A percentile compares a stretch with the other conserved stretches of the same genome.
Conservation (phyloP, 2,329 filamentous ascomycete species). For the Aspergillus puulaauensis region DNA sequence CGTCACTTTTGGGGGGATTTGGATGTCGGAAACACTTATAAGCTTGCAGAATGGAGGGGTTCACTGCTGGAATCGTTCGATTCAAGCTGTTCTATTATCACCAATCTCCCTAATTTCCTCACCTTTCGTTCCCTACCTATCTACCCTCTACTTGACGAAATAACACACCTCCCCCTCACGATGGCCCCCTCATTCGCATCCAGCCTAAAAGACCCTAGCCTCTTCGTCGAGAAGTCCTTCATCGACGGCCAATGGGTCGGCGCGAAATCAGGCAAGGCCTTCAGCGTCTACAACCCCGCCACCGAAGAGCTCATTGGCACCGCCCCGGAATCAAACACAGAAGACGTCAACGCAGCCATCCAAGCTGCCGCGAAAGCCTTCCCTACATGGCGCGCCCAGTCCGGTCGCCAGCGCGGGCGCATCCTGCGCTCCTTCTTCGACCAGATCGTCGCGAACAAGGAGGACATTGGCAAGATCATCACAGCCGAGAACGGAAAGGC, state of each 20-base stretch:
- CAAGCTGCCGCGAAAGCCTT: constrained; percentile 70
- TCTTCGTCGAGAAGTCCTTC: constrained; percentile 4
- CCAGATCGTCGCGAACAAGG: constrained; percentile 60
- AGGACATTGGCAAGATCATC: constrained; percentile 43
- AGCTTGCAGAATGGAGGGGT: not conserved
- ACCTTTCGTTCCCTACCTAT: not conserved
- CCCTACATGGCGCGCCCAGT: constrained; percentile 56
- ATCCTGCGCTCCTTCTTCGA: constrained; percentile 64
- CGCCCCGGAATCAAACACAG: constrained; percentile 71
- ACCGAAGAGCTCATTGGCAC: constrained; percentile 74
- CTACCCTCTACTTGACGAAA: not conserved
- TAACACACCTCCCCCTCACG: not conserved
- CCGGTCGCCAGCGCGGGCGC: constrained; percentile 56
- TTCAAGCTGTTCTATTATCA: not conserved
- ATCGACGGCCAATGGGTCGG: constrained; percentile 7
- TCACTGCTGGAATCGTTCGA: not conserved
- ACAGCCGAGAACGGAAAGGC: constrained; percentile 59
- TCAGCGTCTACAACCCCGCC: constrained; percentile 58
- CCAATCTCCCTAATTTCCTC: not conserved
- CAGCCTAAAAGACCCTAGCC: not conserved
- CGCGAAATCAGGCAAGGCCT: not conserved
- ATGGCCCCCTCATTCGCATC: not conserved
- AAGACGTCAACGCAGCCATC: constrained; percentile 77
- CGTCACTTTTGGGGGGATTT: not conserved
- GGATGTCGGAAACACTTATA: not conserved